Percentiles rank a stretch among this genome's conserved stretches.
Conservation (phyloP, 2,329 filamentous ascomycete species). For the Huntiella moniliformis region DNA sequence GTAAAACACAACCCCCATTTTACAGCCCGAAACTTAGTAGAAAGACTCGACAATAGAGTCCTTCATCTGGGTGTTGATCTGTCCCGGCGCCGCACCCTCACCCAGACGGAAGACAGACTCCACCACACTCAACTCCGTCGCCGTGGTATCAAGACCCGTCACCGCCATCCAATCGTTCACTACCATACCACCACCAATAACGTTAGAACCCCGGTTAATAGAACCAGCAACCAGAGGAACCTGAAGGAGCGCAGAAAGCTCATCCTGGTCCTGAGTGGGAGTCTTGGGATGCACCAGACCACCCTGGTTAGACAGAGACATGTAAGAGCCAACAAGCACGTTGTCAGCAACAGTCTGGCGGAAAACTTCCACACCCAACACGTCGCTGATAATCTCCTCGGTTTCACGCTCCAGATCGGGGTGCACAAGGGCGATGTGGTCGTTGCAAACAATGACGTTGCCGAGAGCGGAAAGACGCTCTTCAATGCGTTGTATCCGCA, state of each 20-base stretch:
- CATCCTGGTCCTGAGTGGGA: conserved; percentile 91
- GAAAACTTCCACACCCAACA: conserved; percentile 76
- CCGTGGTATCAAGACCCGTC: conserved; percentile 79
- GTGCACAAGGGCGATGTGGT: conserved; percentile 91
- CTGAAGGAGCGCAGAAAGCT: conserved; percentile 80
- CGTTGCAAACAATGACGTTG: conserved; percentile 92
- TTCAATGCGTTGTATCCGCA: conserved; percentile 95
- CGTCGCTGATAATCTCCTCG: conserved; percentile 95
- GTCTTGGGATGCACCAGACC: conserved; percentile 97
- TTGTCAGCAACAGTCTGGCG: conserved; percentile 93
- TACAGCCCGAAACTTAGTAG: conserved; percentile 39
- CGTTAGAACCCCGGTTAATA: conserved; percentile 80
- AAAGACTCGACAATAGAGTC: conserved; percentile 98
- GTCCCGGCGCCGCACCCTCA: conserved; percentile 62
- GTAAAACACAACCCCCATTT: no score
- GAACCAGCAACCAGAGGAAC: conserved; percentile 88
- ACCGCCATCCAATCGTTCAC: conserved; percentile 94
- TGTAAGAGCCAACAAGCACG: conserved; percentile 89
- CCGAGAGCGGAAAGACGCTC: conserved; percentile 88
- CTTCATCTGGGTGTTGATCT: conserved; percentile 73
- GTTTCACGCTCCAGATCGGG: conserved; percentile 94
- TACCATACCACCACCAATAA: conserved; percentile 93
- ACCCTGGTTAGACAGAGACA: conserved; percentile 88
- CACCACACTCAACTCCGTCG: conserved; percentile 86
- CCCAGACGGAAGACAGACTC: conserved; percentile 92